Base-by-base conservation (phyloP, 1,284 basidiomycete genomes). In the Ceratobasidium sp. region DNA sequence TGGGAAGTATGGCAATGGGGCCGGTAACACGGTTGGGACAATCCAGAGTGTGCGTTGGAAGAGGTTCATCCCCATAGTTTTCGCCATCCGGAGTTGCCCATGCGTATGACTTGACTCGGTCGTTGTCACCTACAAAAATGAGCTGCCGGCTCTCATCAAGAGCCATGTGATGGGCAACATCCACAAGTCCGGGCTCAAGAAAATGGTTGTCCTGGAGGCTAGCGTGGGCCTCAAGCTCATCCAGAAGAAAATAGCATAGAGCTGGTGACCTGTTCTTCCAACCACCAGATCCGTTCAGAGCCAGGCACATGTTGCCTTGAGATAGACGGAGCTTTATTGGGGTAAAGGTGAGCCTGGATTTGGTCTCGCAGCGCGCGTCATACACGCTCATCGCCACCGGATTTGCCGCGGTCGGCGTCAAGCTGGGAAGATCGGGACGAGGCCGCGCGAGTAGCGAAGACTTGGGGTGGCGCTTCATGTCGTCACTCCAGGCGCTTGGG, bases 11-110 rank as follows among this genome's bases (percentile, higher is more conserved):
- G 9, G 33, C 39, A 12, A 72, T 42, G 3, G 70, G 70, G 56
- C 70, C 70, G 9, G 2, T 18, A 23, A 12, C 44, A 13, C 42
- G 23, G 13, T 33, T 10, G 39, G 12, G 39, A 15, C 12, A 69
- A 18, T 56, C 42, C 12, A 77, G 46, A n/a, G 76, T 77, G 46
- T 77, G 76, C 3, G 51, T 51, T 15, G 75, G 63, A n/a, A 68
- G n/a, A 12, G 63, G 18, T 23, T 46, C 44, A 10, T 42, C 39
- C 33, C 33, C 33, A n/a, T 46, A 46, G 23, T n/a, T 20, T 18
- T 56, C 55, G 20, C 28, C 63, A 46, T 53, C 40, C 20, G 60
- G 28, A 13, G 23, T 15, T 13, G 42, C 75, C 61, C 61, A 77
- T 3, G 39, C 15, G 40, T 39, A 68, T 10, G 44, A 66, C 53